Percentiles rank a stretch among this genome's conserved stretches.
These are phyloP conservation scores for Nitzschia sp. DNA, from an alignment of 108 stramenopile species.

Conservation along the genomic window DNA sequence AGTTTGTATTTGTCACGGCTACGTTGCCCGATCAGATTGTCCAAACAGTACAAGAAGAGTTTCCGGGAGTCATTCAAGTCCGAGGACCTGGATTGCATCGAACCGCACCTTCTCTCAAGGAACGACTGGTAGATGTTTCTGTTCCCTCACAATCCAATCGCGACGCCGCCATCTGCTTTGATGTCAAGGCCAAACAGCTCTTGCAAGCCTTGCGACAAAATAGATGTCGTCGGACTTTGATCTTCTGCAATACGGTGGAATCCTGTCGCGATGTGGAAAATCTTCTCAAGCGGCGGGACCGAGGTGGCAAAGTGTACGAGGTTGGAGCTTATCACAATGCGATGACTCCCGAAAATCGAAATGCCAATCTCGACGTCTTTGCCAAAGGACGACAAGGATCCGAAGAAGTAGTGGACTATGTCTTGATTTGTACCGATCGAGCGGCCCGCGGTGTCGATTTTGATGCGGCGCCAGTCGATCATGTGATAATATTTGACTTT, in stretches of 20 bases:
- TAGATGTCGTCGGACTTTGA: slow-evolving; percentile 79
- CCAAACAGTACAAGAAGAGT: slow-evolving; percentile 72
- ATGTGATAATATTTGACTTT: slow-evolving; percentile 94
- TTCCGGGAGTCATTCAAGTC: slow-evolving; percentile 62
- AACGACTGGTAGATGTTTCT: slow-evolving; percentile 84
- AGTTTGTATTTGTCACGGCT: slow-evolving; percentile 95
- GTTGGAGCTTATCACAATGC: slow-evolving; percentile 88
- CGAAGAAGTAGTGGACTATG: slow-evolving; percentile 50
- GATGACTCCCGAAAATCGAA: slow-evolving; percentile 68
- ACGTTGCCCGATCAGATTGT: slow-evolving; percentile 85
- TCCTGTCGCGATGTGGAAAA: slow-evolving; percentile 92
- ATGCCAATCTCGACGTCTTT: slow-evolving; percentile 62
- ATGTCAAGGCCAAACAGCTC: slow-evolving; percentile 84
- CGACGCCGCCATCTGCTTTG: slow-evolving; percentile 69
- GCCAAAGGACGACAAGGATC: slow-evolving; percentile 33
- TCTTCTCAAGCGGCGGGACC: slow-evolving; percentile 78
- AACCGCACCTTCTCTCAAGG: slow-evolving; percentile 66
- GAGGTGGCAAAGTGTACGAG: slow-evolving; percentile 49
- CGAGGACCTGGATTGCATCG: slow-evolving; percentile 93
- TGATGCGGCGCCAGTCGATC: slow-evolving; percentile 82
- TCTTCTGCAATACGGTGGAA: slow-evolving; percentile 98
- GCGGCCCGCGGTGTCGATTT: slow-evolving; percentile 95
- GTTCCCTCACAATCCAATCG: slow-evolving; percentile 69
- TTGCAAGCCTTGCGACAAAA: slow-evolving; percentile 67
- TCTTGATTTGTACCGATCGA: slow-evolving; percentile 96